Evolutionary conservation across 2,329 filamentous ascomycete genomes (phyloP).

Genomic region (Leptographium flavum): DNA sequence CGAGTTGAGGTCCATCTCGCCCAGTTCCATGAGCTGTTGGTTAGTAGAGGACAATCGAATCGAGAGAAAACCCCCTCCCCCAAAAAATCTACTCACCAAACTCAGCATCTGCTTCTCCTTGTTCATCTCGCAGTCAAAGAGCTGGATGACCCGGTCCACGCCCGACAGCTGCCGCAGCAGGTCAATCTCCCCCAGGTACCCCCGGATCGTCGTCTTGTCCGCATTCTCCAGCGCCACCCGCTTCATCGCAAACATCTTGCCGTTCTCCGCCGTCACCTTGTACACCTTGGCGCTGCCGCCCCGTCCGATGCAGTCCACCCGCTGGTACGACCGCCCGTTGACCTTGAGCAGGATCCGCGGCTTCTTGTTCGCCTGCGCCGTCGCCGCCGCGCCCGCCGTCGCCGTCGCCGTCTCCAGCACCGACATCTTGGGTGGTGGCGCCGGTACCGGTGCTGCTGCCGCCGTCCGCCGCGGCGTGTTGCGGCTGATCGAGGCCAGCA

Average conservation of each 20-base stretch:
- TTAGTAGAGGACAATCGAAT: neutral
- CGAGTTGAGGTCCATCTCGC: constrained; percentile 82
- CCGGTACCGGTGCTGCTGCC: constrained; percentile 58
- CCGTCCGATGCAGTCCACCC: constrained; percentile 79
- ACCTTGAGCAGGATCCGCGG: constrained; percentile 74
- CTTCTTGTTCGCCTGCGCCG: constrained; percentile 51
- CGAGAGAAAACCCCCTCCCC: neutral
- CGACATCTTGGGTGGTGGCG: constrained; percentile 86
- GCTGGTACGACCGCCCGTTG: constrained; percentile 82
- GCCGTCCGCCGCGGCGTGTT: constrained; percentile 71
- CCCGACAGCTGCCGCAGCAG: constrained; percentile 67
- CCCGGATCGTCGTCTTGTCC: constrained; percentile 68
- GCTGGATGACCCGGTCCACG: constrained; percentile 77
- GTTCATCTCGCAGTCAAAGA: constrained; percentile 90
- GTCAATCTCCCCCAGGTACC: constrained; percentile 93
- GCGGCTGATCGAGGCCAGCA: constrained; percentile 36
- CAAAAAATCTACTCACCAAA: constrained; percentile 43
- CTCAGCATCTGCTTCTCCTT: constrained; percentile 79
- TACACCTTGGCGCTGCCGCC: constrained; percentile 93
- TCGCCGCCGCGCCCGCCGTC: constrained; percentile 61
- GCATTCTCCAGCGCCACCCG: constrained; percentile 81
- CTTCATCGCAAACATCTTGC: constrained; percentile 89
- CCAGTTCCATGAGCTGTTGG: constrained; percentile 81
- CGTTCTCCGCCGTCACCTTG: constrained; percentile 92
- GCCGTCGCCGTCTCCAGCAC: constrained; percentile 84